A percentile compares a stretch with the other conserved stretches of the same genome.
phyloP scores from a whole-genome alignment of 1,284 basidiomycete genomes.

The Rhodotorula sp. region DNA sequence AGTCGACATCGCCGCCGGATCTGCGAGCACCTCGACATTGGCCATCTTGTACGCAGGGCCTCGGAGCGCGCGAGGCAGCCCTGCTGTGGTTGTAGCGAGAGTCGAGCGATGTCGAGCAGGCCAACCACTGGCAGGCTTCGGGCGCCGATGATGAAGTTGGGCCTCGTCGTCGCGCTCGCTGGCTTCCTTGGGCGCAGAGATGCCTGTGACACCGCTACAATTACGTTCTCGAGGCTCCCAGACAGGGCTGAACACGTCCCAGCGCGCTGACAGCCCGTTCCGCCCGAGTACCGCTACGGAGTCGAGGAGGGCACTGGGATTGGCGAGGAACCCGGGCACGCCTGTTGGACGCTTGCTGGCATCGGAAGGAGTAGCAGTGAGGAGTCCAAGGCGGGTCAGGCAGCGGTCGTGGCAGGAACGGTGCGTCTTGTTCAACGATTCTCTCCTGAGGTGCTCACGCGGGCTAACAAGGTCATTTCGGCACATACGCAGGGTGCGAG shows the following conservation, averaged over 20 bases:
- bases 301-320: neutral
- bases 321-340: slow-evolving; percentile 10
- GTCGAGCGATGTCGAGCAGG: neutral
- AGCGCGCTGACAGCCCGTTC: too few species aligned
- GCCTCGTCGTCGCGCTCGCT: neutral
- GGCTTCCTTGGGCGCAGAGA: too few species aligned
- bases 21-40: neutral
- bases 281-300: neutral
- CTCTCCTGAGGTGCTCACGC: neutral
- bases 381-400: slow-evolving; percentile 19
- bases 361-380: slow-evolving; percentile 14
- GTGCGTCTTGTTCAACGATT: neutral
- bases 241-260: neutral
- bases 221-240: neutral
- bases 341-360: slow-evolving; percentile 22
- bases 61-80: too few species aligned
- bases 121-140: neutral
- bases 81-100: neutral
- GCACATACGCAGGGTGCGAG: slow-evolving; percentile 8
- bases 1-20: slow-evolving; percentile 3
- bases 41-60: too few species aligned
- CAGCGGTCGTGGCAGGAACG: neutral
- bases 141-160: neutral
- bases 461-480: neutral
- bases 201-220: neutral